Conservation (phyloP, 768 basidiomycete species). For the Naganishia onofrii region DNA sequence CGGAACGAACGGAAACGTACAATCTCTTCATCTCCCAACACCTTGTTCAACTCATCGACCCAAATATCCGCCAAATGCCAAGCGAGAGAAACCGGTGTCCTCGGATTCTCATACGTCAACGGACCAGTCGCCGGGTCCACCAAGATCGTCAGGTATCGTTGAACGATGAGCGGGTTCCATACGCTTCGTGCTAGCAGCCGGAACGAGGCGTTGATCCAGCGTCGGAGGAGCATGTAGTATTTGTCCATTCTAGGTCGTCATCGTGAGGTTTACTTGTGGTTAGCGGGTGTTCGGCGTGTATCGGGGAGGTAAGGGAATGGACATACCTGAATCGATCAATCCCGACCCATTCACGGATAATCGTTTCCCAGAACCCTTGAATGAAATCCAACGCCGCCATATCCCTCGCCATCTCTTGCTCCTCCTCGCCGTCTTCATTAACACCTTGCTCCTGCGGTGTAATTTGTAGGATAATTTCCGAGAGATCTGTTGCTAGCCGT, state of each 20-base stretch:
- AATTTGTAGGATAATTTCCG: conserved; percentile 75
- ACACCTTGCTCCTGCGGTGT: conserved; percentile 46
- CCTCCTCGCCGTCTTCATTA: conserved; percentile 19
- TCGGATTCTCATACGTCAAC: conserved; percentile 72
- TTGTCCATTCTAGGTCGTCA: conserved; percentile 75
- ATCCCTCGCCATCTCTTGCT: conserved; percentile 44
- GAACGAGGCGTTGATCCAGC: conserved; percentile 82
- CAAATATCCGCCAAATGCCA: conserved; percentile 89
- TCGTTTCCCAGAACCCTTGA: conserved; percentile 84
- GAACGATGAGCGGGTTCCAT: conserved; percentile 64
- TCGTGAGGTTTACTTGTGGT: background rate
- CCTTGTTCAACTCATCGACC: conserved; percentile 77
- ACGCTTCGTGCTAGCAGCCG: conserved; percentile 66
- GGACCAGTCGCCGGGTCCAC: conserved; percentile 70
- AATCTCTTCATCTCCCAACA: conserved; percentile 31
- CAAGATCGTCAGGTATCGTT: conserved; percentile 65
- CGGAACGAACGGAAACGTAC: conserved; percentile 18
- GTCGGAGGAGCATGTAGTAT: conserved; percentile 89
- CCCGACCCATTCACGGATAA: conserved; percentile 87
- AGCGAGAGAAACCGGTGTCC: conserved; percentile 71
- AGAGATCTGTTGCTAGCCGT: conserved; percentile 77
- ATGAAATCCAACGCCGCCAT: conserved; percentile 68
- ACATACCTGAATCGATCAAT: conserved; percentile 82
- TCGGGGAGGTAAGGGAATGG: background rate
- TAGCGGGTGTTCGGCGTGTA: background rate